Evolutionary conservation across 352 stramenopile genomes (phyloP), one percentile per base, ranked within the genome.

Genomic region (Hyaloperonospora arabidopsidis): DNA sequence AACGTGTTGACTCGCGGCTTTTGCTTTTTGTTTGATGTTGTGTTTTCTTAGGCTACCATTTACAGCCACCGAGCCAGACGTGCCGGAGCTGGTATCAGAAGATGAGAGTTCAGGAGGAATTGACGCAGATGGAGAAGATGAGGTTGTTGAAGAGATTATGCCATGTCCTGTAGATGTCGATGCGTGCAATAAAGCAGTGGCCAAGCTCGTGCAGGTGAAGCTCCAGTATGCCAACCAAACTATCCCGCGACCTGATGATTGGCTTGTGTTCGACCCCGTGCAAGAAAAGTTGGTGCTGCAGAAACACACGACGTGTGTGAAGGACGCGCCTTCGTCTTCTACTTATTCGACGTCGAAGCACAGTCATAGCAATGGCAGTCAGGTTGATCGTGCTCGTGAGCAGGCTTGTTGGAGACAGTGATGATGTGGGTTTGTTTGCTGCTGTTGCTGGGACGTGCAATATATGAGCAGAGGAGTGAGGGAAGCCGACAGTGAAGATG

Each of bases 221-320:
- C 63, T 74, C 35, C 61, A 74, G 45, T 66, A 84, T 43, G 75
- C 70, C 1, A 68, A 87, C 49, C 50, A 51, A 17, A 76, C 53
- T 15, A 83, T 89, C 45, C 36, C 63, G 17, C 75, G 77, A 14
- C 75, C 76, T 4, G 79, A 87, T 43, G 67, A 81, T 36, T 89
- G 79, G 79, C 70, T 89, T 29, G 79, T 89, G 59, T 89, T 86
- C 17, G 79, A 89, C 25, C 79, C 79, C 1, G 57, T 81, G 25
- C 59, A 75, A 29, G 68, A 77, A n/a, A 59, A 72, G 18, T 64
- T 89, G 23, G 76, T 87, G 40, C 57, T 77, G 29, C 74, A 85
- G 35, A 87, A 87, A 52, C 53, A 69, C 12, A 45, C 38, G 15
- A 45, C 32, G 28, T 25, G 43, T 36, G 40, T 19, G 21, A 63